Evolutionary conservation across 2,329 filamentous ascomycete genomes (phyloP).

Genomic region (Gaeumannomyces sp.): DNA sequence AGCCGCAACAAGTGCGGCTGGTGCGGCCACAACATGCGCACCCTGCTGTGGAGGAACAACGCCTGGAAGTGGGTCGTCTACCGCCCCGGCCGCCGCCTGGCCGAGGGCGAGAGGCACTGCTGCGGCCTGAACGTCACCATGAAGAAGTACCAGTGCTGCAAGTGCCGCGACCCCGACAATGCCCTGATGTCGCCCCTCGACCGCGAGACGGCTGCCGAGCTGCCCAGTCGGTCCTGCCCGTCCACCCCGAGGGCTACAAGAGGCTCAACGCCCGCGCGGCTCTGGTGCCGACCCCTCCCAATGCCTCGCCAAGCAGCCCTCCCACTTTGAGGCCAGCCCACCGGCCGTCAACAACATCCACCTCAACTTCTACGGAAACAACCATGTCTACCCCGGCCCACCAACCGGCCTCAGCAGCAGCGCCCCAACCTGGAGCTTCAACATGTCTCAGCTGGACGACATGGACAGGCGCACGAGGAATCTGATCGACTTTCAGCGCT

Average conservation of each 20-base stretch:
- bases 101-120: conserved; percentile 9
- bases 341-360: conserved; percentile 7
- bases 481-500: neutral
- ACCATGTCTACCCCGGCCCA: neutral
- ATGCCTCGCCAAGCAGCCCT: neutral
- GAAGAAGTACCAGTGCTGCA: conserved; percentile 8
- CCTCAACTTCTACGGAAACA: conserved; percentile 3
- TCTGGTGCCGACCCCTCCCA: neutral
- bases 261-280: neutral
- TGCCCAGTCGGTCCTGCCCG: conserved; percentile 10
- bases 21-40: conserved; percentile 8
- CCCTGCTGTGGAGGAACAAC: conserved; percentile 6
- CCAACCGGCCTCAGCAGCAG: neutral
- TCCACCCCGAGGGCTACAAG: conserved; percentile 1
- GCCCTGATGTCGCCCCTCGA: conserved; percentile 8
- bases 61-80: conserved; percentile 7
- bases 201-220: conserved; percentile 5
- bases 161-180: conserved; percentile 8
- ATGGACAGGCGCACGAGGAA: neutral
- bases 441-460: neutral
- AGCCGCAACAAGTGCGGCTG: conserved; percentile 9
- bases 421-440: neutral
- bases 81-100: conserved; percentile 1
- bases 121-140: conserved; percentile 4
- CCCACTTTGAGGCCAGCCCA: neutral